Evolutionary conservation across 2,329 filamentous ascomycete genomes (phyloP), one percentile per base, ranked within the genome.

Genomic region (Colletotrichum karsti): DNA sequence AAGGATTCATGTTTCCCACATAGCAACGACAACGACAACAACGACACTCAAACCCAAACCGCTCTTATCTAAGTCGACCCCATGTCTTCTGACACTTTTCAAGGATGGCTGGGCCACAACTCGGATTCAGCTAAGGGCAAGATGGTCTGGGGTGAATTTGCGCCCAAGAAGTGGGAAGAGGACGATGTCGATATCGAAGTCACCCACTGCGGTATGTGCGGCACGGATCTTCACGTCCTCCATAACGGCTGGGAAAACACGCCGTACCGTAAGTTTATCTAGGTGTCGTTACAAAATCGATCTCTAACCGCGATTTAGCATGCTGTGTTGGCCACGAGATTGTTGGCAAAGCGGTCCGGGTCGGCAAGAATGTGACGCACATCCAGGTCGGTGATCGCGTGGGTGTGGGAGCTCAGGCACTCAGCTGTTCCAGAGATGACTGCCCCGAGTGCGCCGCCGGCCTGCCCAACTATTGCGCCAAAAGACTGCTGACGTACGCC

Each of bases 141-240:
- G 59, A 87, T 88, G 85, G 75, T 80, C 30, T 88, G 86, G 85
- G 80, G 79, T 42, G 78, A 85, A 63, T 91, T 86, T 62, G 82
- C 89, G 77, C 89, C 89, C 39, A 92, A 92, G 81, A 78, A 80
- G n/a, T 92, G 88, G 86, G 85, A 89, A 48, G 90, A 92, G 75
- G 86, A 83, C 26, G 89, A 92, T 69, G 78, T 92, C 60, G 90
- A 92, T 73, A 90, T 92, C 72, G 82, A 87, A 73, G 79, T 92
- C 70, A 86, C 87, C 3, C 89, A 91, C 79, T 91, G 89, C 73
- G 90, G 90, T 68, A 85, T 92, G 70, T 92, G 90, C 74, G 90
- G 88, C 60, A 86, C 85, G 0, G 89, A 91, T 70, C 55, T 91
- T 37, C 88, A 91, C 77, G 85, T 81, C 4, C 80, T 91, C 3